Conservation (phyloP, 164 flowering plant genomes). For the Euptelea pleiosperma region DNA sequence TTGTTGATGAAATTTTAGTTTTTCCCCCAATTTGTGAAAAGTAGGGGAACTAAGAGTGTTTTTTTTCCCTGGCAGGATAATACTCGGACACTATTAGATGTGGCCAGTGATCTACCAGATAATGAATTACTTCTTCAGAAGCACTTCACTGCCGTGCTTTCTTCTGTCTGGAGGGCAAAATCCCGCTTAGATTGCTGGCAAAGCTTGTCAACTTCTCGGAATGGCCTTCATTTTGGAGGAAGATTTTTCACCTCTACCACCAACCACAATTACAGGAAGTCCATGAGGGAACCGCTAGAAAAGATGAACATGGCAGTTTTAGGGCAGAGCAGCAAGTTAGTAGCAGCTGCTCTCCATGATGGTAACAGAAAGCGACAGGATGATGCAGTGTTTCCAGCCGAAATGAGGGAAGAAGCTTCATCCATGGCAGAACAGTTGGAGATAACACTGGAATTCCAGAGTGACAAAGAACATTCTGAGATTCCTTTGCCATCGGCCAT, state of each 20-base stretch:
- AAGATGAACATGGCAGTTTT: slow-evolving; percentile 38
- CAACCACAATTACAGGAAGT: slow-evolving; percentile 26
- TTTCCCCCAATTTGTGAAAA: no score
- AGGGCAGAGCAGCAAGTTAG: slow-evolving; percentile 39
- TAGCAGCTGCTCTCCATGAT: slow-evolving; percentile 63
- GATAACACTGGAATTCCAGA: slow-evolving; percentile 55
- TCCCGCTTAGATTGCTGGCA: slow-evolving; percentile 22
- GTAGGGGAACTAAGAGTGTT: background rate
- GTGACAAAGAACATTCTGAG: slow-evolving; percentile 24
- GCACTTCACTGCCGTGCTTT: slow-evolving; percentile 84
- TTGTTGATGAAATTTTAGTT: no score
- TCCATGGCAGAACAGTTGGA: slow-evolving; percentile 43
- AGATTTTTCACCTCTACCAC: slow-evolving; percentile 21
- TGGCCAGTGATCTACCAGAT: slow-evolving; percentile 65
- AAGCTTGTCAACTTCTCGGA: slow-evolving; percentile 28
- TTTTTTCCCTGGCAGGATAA: slow-evolving; percentile 60
- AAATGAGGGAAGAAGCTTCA: slow-evolving; percentile 31
- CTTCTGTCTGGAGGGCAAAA: slow-evolving; percentile 69
- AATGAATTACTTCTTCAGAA: slow-evolving; percentile 74
- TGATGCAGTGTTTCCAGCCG: slow-evolving; percentile 22
- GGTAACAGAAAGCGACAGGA: slow-evolving; percentile 22
- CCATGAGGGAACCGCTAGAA: slow-evolving; percentile 24
- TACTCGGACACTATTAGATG: slow-evolving; percentile 51
- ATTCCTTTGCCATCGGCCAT: slow-evolving; percentile 47
- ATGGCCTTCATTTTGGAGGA: slow-evolving; percentile 30